Percentiles rank a stretch among this genome's conserved stretches.
Conservation (phyloP, 2,329 filamentous ascomycete species). For the Berkeleyomyces basicola region DNA sequence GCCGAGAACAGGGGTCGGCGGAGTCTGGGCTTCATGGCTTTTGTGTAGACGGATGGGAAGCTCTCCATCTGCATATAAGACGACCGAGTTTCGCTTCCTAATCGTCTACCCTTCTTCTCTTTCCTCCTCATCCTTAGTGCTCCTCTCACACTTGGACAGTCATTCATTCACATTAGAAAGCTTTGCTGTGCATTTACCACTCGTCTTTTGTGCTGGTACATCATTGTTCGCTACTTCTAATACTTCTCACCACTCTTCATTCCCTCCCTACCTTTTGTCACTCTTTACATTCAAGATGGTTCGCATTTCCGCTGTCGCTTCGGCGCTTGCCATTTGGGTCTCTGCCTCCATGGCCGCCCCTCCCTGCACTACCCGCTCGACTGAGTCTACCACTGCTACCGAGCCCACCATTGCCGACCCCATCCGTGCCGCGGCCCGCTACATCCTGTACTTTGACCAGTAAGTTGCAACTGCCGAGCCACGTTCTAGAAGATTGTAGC, state of each 20-base stretch:
- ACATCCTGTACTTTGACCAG: neutral
- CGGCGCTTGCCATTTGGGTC: neutral
- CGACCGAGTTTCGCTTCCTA: neutral
- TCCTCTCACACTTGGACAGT: neutral
- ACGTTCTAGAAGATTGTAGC: too few relatives aligned
- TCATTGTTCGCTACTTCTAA: neutral
- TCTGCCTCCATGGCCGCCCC: neutral
- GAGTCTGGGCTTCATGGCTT: neutral
- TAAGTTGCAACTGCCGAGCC: neutral
- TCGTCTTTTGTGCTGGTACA: neutral
- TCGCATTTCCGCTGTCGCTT: neutral
- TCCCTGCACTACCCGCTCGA: neutral
- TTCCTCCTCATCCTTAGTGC: neutral
- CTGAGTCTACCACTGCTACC: neutral
- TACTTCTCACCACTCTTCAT: neutral
- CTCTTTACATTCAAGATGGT: neutral
- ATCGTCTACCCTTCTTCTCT: neutral
- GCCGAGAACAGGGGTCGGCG: neutral
- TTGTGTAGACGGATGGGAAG: neutral
- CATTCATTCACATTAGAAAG: neutral
- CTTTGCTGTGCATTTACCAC: conserved; percentile 1
- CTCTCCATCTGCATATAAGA: neutral
- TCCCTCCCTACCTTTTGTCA: neutral
- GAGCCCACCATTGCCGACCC: neutral
- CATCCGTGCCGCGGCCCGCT: neutral